Base-by-base conservation (phyloP, 1,139 yeast species). In the Magnusiomyces clavatus region DNA sequence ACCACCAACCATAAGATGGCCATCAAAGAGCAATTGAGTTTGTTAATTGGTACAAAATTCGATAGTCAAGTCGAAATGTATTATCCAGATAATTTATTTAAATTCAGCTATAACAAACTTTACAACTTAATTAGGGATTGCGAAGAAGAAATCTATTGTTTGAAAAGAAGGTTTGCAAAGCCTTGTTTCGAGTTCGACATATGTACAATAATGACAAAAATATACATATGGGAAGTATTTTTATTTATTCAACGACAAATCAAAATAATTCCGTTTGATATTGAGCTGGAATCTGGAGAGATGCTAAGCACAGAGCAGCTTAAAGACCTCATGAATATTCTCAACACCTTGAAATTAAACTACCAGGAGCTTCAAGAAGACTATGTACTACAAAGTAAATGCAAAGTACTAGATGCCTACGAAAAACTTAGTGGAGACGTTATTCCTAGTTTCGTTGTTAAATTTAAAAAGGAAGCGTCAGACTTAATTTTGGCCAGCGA, bases 201-300 rank as follows among this genome's bases (percentile, higher is more conserved):
- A 8, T 10, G 48, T 8, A 24, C 24, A 3, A 46, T 46, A 29
- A 38, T 38, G 20, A 24, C 34, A 8, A 11, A 16, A 37, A 14
- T 46, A 19, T 46, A 46, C 16, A 20, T 46, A 3, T 35, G 37
- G 4, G 38, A 31, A n/a, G 31, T 46, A 29, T 46, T 46, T 35
- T 11, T n/a, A 8, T 31, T 46, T 24, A 12, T 37, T 29, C 29
- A 39, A 6, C 12, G 20, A 10, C n/a, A 36, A 5, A 19, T 37
- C 24, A 13, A 34, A 3, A 37, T 19, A 13, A 45, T 45, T 20
- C 48, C 41, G 3, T 17, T 45, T 11, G 48, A 45, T 19, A n/a
- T 45, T n/a, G 48, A 45, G 20, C 17, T 45, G 12, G 48, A 35
- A 36, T 36, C 48, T 5, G 42, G 42, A 12, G 41, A 16, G 16